phyloP scores from a whole-genome alignment of 2,329 filamentous ascomycete species.

The Colletotrichum sidae region DNA sequence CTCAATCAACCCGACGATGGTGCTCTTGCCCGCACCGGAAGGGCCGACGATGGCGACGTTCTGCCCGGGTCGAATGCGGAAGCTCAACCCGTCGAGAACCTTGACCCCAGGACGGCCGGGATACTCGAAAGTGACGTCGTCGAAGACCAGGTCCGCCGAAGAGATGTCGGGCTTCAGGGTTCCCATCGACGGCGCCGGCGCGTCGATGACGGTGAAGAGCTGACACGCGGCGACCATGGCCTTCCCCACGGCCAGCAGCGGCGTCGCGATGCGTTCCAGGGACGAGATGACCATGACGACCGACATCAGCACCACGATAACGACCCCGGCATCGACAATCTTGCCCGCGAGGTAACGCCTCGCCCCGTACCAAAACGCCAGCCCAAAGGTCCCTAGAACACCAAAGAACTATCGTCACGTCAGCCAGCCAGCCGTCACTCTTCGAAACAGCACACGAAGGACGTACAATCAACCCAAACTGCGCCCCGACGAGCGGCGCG shows the following conservation, averaged over 20 bases:
- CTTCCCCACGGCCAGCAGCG: slow-evolving; percentile 49
- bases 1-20: slow-evolving; percentile 54
- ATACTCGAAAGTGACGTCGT: slow-evolving; percentile 43
- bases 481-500: slow-evolving; percentile 46
- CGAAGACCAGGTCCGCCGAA: slow-evolving; percentile 34
- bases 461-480: slow-evolving; percentile 44
- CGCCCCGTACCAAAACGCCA: slow-evolving; percentile 58
- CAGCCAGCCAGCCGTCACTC: background rate
- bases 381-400: slow-evolving; percentile 49
- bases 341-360: slow-evolving; percentile 48
- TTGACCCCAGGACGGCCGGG: slow-evolving; percentile 45
- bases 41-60: slow-evolving; percentile 55
- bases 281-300: slow-evolving; percentile 52
- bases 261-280: slow-evolving; percentile 51
- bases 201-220: slow-evolving; percentile 46
- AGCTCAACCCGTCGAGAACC: slow-evolving; percentile 47
- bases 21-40: slow-evolving; percentile 58
- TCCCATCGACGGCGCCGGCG: slow-evolving; percentile 38
- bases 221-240: slow-evolving; percentile 45
- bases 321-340: slow-evolving; percentile 49
- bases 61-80: slow-evolving; percentile 40
- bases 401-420: slow-evolving; percentile 44
- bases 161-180: slow-evolving; percentile 41
- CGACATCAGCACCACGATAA: slow-evolving; percentile 52
- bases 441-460: background rate